Conservation (phyloP, 2,329 filamentous ascomycete species). For the Leptoxyphium fumago region DNA sequence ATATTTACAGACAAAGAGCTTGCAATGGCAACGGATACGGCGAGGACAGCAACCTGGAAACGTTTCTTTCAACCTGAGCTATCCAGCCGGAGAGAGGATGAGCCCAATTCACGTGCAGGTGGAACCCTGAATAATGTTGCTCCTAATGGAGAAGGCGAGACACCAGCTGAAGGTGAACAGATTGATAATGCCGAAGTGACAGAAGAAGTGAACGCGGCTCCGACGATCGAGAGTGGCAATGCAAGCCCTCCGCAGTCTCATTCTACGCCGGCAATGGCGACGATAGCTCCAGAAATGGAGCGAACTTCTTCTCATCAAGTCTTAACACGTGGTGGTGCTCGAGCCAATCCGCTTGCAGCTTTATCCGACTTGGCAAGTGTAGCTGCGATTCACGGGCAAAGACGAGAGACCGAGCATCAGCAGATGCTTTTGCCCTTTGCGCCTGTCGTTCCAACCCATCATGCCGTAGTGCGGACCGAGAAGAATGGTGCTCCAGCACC, state of each 20-base stretch:
- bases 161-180: slow-evolving; percentile 17
- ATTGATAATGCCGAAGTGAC: slow-evolving; percentile 14
- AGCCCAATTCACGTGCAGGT: neutral
- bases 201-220: slow-evolving; percentile 9
- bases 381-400: slow-evolving; percentile 18
- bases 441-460: slow-evolving; percentile 30
- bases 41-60: slow-evolving; percentile 42
- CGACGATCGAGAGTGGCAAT: slow-evolving; percentile 11
- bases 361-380: slow-evolving; percentile 40
- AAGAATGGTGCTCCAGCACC: slow-evolving; percentile 32
- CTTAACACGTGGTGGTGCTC: slow-evolving; percentile 34
- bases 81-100: slow-evolving; percentile 10
- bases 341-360: slow-evolving; percentile 33
- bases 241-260: slow-evolving; percentile 15
- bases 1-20: slow-evolving; percentile 55
- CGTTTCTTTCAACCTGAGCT: slow-evolving; percentile 38
- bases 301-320: slow-evolving; percentile 44
- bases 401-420: slow-evolving; percentile 11
- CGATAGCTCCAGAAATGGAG: slow-evolving; percentile 38
- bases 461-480: slow-evolving; percentile 32
- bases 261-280: slow-evolving; percentile 5
- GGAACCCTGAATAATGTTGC: slow-evolving; percentile 4
- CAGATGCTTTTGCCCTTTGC: slow-evolving; percentile 22
- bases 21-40: slow-evolving; percentile 44
- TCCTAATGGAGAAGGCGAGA: slow-evolving; percentile 13